Evolutionary conservation across 2,329 filamentous ascomycete genomes (phyloP), one percentile per base, ranked within the genome.

Genomic region (Cercospora sesami): DNA sequence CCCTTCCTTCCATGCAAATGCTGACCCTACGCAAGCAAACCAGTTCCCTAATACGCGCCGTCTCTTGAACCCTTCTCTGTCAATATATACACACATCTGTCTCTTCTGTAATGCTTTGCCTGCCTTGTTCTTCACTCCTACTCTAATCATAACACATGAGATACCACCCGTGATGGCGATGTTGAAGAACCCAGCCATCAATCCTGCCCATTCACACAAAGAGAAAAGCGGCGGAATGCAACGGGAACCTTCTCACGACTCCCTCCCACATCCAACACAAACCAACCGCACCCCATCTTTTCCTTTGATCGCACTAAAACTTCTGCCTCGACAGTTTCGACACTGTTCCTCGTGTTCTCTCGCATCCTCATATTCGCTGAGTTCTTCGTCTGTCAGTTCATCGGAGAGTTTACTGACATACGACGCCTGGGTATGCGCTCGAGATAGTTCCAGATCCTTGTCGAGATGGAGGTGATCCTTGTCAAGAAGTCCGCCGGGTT

Each of bases 251-350:
- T 12, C 48, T 57, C 53, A 58, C 7, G 30, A 30, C 16, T 58
- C 28, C 14, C 53, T 58, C 9, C 63, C 55, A 42, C 39, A 65
- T 2, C 21, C 28, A 6, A 31, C 58, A n/a, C 63, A 68, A 16
- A 89, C 83, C 71, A 91, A 78, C 68, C 82, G 83, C 75, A 87
- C 86, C 51, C 80, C 82, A 7, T 83, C 84, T 30, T 81, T 83
- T 4, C 83, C 80, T 68, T 84, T 86, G 71, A 84, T 87, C 1
- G 86, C 86, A 71, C 86, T 86, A 72, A 92, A 92, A 68, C 88
- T 87, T 21, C 79, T 84, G 1, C 86, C 84, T 4, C 85, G 84
- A 74, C 90, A 92, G 23, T 77, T 72, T 23, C 81, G 80, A 73
- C 90, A 91, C n/a, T 63, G 53, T 65, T 73, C 73, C 65, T 72